phyloP scores from a whole-genome alignment of 371 early-diverging fungal genomes.

The Rhizomucor miehei region DNA sequence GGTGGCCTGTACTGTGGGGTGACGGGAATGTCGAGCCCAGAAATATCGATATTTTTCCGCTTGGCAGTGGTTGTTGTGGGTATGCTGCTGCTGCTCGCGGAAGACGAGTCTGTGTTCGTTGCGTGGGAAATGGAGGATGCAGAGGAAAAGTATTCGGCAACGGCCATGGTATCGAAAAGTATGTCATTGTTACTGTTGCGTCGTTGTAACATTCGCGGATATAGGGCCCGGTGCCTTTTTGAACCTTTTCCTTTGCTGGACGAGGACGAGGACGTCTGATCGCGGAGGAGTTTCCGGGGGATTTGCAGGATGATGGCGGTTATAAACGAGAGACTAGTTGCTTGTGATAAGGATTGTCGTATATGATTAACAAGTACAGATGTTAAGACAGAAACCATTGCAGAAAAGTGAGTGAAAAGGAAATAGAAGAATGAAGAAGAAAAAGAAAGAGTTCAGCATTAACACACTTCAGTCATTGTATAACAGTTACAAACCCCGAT shows the following conservation, averaged over 20 bases:
- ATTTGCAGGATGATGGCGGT: constrained; percentile 1
- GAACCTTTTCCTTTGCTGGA: not conserved
- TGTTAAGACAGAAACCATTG: constrained; percentile 5
- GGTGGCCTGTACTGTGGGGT: constrained; percentile 70
- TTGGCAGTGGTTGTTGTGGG: constrained; percentile 2
- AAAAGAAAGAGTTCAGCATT: no score
- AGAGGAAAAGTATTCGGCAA: constrained; percentile 10
- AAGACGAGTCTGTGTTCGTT: constrained; percentile 4
- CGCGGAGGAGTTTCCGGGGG: constrained; percentile 2
- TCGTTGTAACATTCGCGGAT: constrained; percentile 11
- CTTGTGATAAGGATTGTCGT: constrained; percentile 2
- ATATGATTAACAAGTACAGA: constrained; percentile 8
- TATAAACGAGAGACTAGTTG: no score
- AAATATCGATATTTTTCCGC: constrained; percentile 6
- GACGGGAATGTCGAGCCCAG: constrained; percentile 46
- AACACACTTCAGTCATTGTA: not conserved
- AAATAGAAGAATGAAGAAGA: no score
- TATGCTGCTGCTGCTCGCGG: not conserved
- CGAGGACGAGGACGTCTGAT: no score
- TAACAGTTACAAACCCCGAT: no score
- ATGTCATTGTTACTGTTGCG: constrained; percentile 6
- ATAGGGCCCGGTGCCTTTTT: constrained; percentile 2
- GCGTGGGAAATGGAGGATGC: constrained; percentile 1
- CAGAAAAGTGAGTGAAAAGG: constrained; percentile 3
- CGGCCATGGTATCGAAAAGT: constrained; percentile 10